Evolutionary conservation across 495 filamentous ascomycete species (phyloP), one percentile per base, ranked within the genome.

Genomic region (Tetracladium marchalianum): DNA sequence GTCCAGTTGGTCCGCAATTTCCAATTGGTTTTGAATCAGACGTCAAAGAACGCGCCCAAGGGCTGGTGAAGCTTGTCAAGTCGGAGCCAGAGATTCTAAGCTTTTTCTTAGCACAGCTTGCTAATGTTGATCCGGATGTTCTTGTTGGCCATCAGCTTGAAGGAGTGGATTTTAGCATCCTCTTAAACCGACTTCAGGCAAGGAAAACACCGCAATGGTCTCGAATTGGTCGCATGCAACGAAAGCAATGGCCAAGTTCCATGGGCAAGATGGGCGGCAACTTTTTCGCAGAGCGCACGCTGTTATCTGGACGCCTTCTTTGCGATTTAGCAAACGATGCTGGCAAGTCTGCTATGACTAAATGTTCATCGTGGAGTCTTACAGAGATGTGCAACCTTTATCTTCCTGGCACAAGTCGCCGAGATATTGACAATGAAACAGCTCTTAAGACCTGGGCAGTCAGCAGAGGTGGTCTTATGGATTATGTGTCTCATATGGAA

Each of bases 281-380:
- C 50, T 93, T 97, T 57, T 95, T 95, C 62, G 81, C 83, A 3
- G 92, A 98, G 58, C 78, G 90, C 50, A 85, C 93, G 62, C 63
- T 97, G 35, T 85, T 93, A 56, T 77, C 90, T 47, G 92, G 92
- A 37, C 81, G 92, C 50, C 69, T 98, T 42, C 72, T 96, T 41
- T 97, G 93, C 61, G 92, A 98, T 72, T 71, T 96, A 45, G 88
- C 82, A 34, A 98, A 98, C 57, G 92, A 98, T 50, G 85, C 93
- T 60, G 92, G 92, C 63, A 96, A 95, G 75, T 96, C 90, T 18
- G 77, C 90, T 40, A 97, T 95, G 89, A 84, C 77, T 50, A 93
- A 93, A 69, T 98, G 92, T 60, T 89, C 95, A 61, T 92, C 88
- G 4, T 98, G 93, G 93, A 95, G 81, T 65, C 71, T 98, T 62